Conservation (phyloP, 768 basidiomycete genomes). For the Fomitopsis serialis region DNA sequence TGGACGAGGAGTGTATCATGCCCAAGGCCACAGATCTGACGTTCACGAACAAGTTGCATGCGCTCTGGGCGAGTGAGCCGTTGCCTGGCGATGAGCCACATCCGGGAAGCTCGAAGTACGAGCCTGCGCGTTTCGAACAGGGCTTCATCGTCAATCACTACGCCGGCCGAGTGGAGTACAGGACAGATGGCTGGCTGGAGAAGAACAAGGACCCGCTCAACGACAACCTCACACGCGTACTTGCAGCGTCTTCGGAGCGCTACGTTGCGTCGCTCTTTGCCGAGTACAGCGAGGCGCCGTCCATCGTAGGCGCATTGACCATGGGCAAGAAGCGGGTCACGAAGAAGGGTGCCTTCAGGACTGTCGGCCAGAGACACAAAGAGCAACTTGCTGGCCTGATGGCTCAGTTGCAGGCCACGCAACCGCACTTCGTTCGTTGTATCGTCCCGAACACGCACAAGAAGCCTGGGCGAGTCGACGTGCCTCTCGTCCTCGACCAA, state of each 20-base stretch:
- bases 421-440: constrained; percentile 97
- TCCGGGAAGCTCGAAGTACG: constrained; percentile 79
- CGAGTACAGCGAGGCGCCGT: constrained; percentile 57
- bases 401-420: constrained; percentile 86
- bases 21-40: constrained; percentile 95
- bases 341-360: constrained; percentile 96
- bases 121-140: constrained; percentile 82
- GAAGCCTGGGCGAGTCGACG: constrained; percentile 87
- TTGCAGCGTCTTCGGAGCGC: constrained; percentile 75
- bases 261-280: constrained; percentile 82
- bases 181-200: constrained; percentile 94
- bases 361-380: constrained; percentile 91
- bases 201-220: constrained; percentile 99
- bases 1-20: constrained; percentile 99
- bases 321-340: constrained; percentile 63
- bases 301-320: constrained; percentile 33
- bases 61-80: constrained; percentile 60
- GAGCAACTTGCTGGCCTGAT: constrained; percentile 92
- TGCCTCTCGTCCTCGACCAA: constrained; percentile 93
- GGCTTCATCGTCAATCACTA: constrained; percentile 96
- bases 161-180: constrained; percentile 94
- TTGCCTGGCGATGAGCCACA: constrained; percentile 46
- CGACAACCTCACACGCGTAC: constrained; percentile 87
- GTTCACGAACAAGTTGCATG: constrained; percentile 88
- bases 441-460: constrained; percentile 94